These are phyloP conservation scores for Datura wrightii DNA, from an alignment of 257 asterid genomes.

Conservation along the genomic window DNA sequence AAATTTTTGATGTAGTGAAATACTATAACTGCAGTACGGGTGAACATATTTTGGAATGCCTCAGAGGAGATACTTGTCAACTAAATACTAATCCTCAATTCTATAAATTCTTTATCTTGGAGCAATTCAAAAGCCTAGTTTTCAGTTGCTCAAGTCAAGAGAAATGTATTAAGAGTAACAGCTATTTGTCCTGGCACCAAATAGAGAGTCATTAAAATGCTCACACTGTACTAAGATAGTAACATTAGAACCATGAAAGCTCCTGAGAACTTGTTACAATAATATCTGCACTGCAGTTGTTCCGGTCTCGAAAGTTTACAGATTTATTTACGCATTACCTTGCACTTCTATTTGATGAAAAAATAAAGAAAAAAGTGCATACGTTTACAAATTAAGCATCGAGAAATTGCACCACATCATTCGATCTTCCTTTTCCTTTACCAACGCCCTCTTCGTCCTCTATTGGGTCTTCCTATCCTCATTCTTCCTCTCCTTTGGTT, in stretches of 20 bases:
- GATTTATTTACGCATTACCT: not conserved
- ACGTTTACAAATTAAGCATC: not conserved
- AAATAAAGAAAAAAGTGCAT: not conserved
- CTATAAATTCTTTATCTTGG: not conserved
- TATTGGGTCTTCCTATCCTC: constrained; percentile 5
- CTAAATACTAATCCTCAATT: not conserved
- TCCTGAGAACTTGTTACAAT: not conserved
- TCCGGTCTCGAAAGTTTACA: not conserved
- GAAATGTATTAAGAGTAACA: not conserved
- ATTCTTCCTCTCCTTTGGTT: constrained; percentile 30
- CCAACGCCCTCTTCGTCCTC: constrained; percentile 27
- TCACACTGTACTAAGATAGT: not conserved
- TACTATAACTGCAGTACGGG: not conserved
- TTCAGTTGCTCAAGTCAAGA: not conserved
- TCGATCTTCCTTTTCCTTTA: not conserved
- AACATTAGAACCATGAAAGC: constrained; percentile 6
- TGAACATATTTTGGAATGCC: not conserved
- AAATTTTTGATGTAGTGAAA: not conserved
- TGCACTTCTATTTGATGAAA: not conserved
- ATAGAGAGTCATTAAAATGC: not conserved
- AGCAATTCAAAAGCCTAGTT: not conserved
- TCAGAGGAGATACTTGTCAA: not conserved
- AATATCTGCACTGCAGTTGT: constrained; percentile 8
- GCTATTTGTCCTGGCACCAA: not conserved
- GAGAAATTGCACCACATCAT: not conserved